phyloP scores from a whole-genome alignment of 441 rosid species.

The Sinapis alba region DNA sequence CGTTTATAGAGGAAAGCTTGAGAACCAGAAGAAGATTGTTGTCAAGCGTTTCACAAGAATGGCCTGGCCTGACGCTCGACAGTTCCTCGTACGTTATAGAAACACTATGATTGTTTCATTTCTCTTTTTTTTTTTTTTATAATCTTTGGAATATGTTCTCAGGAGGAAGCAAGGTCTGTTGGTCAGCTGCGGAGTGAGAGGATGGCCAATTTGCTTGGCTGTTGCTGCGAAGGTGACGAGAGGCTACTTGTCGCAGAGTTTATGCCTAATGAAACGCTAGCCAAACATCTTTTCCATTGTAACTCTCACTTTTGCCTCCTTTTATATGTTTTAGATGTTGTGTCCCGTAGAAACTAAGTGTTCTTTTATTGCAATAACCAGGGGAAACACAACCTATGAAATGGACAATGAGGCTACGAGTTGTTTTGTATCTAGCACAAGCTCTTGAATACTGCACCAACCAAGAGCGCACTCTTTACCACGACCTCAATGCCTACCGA shows the following conservation, averaged over 20 bases:
- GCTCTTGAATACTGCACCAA: slow-evolving; percentile 66
- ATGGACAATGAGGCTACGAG: slow-evolving; percentile 71
- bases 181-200: slow-evolving; percentile 58
- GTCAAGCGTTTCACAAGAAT: slow-evolving; percentile 62
- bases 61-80: slow-evolving; percentile 66
- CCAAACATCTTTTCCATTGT: slow-evolving; percentile 70
- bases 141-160: slow-evolving; percentile 12
- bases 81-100: slow-evolving; percentile 48
- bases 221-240: slow-evolving; percentile 66
- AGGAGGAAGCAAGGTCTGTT: slow-evolving; percentile 69
- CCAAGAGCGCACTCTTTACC: slow-evolving; percentile 58
- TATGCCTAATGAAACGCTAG: slow-evolving; percentile 48
- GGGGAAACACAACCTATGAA: slow-evolving; percentile 76
- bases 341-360: slow-evolving; percentile 25
- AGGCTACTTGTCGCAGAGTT: slow-evolving; percentile 61
- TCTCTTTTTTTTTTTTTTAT: background rate
- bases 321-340: slow-evolving; percentile 25
- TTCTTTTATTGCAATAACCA: slow-evolving; percentile 11
- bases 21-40: slow-evolving; percentile 56
- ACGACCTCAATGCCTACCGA: slow-evolving; percentile 66
- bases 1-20: slow-evolving; percentile 59
- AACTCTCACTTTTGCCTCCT: slow-evolving; percentile 15
- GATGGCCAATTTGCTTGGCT: slow-evolving; percentile 62
- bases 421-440: slow-evolving; percentile 62
- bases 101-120: background rate